A percentile compares a stretch with the other conserved stretches of the same genome.
These are phyloP conservation scores for Chrysosporium keratinophilum DNA, from an alignment of 2,329 filamentous ascomycete genomes.

Conservation along the genomic window DNA sequence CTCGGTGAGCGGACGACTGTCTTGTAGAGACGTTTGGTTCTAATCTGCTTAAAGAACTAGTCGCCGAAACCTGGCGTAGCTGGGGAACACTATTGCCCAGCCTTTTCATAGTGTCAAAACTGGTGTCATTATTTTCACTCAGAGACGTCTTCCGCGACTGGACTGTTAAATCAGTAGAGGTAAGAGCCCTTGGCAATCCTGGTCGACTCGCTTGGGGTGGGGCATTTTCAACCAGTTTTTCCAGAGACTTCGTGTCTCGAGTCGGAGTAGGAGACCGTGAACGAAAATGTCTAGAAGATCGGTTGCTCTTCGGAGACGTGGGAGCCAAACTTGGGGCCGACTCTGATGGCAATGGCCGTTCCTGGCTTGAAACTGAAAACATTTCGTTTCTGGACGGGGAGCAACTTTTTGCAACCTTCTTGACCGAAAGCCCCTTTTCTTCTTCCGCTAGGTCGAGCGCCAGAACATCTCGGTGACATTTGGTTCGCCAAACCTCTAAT, in stretches of 20 bases:
- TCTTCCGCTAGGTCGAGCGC: constrained; percentile 79
- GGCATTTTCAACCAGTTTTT: constrained; percentile 19
- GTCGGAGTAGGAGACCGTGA: constrained; percentile 13
- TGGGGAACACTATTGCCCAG: constrained; percentile 20
- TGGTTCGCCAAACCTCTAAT: constrained; percentile 84
- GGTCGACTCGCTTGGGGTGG: constrained; percentile 23
- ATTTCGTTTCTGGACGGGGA: neutral
- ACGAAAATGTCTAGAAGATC: constrained; percentile 12
- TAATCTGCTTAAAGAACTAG: constrained; percentile 30
- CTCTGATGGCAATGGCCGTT: constrained; percentile 12
- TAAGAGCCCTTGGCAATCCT: constrained; percentile 26
- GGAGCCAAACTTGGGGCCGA: constrained; percentile 21
- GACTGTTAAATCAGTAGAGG: constrained; percentile 25
- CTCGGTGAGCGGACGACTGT: constrained; percentile 29
- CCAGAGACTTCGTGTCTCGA: constrained; percentile 10
- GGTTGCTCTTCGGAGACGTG: constrained; percentile 20
- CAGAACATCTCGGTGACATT: constrained; percentile 82
- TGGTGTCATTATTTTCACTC: constrained; percentile 21
- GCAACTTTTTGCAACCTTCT: neutral
- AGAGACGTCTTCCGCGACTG: constrained; percentile 24
- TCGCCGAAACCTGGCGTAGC: constrained; percentile 31
- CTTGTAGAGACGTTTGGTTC: constrained; percentile 29
- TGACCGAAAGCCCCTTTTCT: constrained; percentile 12
- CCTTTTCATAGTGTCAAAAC: constrained; percentile 21
- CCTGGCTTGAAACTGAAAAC: constrained; percentile 13